Conservation (phyloP, 495 filamentous ascomycete genomes). For the Xylaria cubensis region DNA sequence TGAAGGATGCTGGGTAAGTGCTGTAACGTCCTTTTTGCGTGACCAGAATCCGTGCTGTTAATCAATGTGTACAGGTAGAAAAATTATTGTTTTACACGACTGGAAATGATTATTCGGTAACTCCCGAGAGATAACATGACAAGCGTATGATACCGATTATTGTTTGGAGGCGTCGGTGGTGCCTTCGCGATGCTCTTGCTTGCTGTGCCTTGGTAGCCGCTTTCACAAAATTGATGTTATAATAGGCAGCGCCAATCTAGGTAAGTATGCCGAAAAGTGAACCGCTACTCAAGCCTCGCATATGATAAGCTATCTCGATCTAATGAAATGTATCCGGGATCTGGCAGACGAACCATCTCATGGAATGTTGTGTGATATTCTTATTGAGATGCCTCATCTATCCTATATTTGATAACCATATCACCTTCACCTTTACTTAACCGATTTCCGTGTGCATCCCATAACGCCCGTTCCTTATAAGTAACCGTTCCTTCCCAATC, state of each 20-base stretch:
- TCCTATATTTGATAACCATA: constrained; percentile 65
- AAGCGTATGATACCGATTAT: background rate
- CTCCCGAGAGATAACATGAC: background rate
- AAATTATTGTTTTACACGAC: background rate
- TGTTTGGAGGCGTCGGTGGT: background rate
- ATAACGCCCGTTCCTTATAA: constrained; percentile 85
- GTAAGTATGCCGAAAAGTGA: background rate
- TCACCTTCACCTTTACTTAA: constrained; percentile 68
- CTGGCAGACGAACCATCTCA: background rate
- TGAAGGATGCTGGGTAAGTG: background rate
- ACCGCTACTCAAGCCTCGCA: background rate
- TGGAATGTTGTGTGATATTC: constrained; percentile 11
- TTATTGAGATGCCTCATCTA: constrained; percentile 55
- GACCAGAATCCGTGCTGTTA: background rate
- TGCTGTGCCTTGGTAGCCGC: background rate
- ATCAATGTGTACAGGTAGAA: background rate
- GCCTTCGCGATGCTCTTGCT: background rate
- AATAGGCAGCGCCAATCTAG: background rate
- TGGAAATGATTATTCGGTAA: background rate
- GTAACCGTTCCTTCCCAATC: constrained; percentile 75
- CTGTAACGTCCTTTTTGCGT: background rate
- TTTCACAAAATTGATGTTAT: background rate
- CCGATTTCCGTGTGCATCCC: constrained; percentile 68
- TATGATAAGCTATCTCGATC: background rate
- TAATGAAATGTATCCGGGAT: background rate